phyloP scores from a whole-genome alignment of 305 asterid genomes.

The Fraxinus floribunda region DNA sequence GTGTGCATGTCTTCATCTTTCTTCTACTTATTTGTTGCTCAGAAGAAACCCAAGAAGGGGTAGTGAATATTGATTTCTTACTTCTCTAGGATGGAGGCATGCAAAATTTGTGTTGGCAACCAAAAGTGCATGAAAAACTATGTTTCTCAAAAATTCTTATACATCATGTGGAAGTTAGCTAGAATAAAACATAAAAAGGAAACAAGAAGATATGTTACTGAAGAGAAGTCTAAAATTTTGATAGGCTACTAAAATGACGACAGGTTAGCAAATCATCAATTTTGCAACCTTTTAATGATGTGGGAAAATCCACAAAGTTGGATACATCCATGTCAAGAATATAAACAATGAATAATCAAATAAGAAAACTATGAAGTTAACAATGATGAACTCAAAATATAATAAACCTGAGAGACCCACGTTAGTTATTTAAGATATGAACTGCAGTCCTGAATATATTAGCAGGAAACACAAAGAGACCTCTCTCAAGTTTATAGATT shows the following conservation, averaged over 20 bases:
- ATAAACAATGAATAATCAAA: neutral
- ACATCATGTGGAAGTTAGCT: neutral
- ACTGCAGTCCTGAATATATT: neutral
- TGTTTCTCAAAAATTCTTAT: neutral
- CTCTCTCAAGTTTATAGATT: neutral
- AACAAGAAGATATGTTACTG: neutral
- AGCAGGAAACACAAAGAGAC: neutral
- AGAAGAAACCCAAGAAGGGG: neutral
- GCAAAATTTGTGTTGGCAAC: neutral
- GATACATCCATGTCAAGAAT: neutral
- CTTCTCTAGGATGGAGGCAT: neutral
- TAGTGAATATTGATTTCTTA: neutral
- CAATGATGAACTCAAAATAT: neutral
- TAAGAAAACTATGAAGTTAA: neutral
- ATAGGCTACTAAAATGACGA: conserved; percentile 4
- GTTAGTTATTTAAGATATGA: neutral
- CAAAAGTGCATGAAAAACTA: neutral
- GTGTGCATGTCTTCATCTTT: conserved; percentile 4
- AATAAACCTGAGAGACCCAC: neutral
- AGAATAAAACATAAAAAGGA: neutral
- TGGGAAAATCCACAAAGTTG: neutral
- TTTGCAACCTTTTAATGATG: neutral
- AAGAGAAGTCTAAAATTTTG: neutral
- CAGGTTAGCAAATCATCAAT: conserved; percentile 13
- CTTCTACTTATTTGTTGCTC: conserved; percentile 1